phyloP scores from a whole-genome alignment of 2,329 filamentous ascomycete genomes.

The Trichoderma asperellum region DNA sequence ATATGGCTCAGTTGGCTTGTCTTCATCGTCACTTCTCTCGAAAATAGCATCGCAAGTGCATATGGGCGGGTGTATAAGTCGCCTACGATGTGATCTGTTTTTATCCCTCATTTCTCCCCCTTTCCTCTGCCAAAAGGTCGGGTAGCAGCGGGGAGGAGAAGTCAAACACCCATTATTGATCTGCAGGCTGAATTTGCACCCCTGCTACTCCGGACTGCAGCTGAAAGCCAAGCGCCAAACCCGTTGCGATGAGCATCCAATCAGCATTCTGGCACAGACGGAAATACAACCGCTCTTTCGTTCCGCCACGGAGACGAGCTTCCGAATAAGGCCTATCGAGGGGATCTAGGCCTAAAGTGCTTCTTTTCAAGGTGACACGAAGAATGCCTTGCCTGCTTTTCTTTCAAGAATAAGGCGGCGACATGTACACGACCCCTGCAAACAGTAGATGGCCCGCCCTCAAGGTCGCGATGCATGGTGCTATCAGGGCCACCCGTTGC shows the following conservation, averaged over 20 bases:
- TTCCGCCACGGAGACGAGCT: conserved; percentile 5
- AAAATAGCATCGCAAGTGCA: background rate
- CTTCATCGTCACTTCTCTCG: background rate
- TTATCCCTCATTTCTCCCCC: background rate
- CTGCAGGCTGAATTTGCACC: conserved; percentile 24
- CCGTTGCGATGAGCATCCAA: conserved; percentile 1
- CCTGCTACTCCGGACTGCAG: conserved; percentile 12
- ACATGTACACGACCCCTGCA: conserved; percentile 19
- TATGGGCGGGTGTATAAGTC: background rate
- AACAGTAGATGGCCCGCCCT: background rate
- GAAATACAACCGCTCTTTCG: background rate
- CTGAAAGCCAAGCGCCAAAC: background rate
- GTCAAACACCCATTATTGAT: conserved; percentile 14
- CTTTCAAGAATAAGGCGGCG: conserved; percentile 16
- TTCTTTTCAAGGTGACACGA: background rate
- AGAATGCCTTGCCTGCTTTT: conserved; percentile 18
- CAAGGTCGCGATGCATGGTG: conserved; percentile 18
- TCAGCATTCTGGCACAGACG: background rate
- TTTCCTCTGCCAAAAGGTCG: background rate
- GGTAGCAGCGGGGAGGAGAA: background rate
- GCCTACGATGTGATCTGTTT: background rate
- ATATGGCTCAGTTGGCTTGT: background rate
- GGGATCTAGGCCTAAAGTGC: background rate
- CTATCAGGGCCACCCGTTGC: background rate
- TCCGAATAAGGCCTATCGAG: background rate